Conservation (phyloP, 2,329 filamentous ascomycete species). For the Pseudopithomyces maydicus region DNA sequence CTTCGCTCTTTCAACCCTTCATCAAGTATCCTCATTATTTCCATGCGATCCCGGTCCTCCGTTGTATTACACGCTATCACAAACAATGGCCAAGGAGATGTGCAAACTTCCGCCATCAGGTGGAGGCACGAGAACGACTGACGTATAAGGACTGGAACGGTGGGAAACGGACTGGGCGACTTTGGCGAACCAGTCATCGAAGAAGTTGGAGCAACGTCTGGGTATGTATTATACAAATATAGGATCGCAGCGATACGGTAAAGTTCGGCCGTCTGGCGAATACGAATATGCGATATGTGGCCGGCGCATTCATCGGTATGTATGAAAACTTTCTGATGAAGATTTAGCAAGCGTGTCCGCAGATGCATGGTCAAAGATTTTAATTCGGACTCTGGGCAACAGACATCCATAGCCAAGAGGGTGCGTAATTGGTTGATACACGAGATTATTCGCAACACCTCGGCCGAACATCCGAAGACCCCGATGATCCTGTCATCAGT, state of each 20-base stretch:
- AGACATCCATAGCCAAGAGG: background rate
- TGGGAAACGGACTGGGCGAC: background rate
- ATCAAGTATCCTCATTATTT: constrained; percentile 49
- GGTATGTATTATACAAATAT: constrained; percentile 48
- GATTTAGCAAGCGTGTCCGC: constrained; percentile 23
- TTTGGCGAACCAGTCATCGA: background rate
- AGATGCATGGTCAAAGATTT: constrained; percentile 8
- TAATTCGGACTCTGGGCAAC: background rate
- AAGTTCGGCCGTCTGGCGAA: constrained; percentile 55
- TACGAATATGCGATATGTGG: constrained; percentile 33
- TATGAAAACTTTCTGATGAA: constrained; percentile 30
- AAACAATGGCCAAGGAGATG: constrained; percentile 57
- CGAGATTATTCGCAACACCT: constrained; percentile 53
- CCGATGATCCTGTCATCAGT: constrained; percentile 50
- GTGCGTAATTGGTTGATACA: constrained; percentile 43
- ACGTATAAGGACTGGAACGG: constrained; percentile 3
- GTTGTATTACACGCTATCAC: constrained; percentile 53
- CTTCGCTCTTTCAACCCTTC: constrained; percentile 50
- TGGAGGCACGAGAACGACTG: constrained; percentile 44
- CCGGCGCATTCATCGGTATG: constrained; percentile 30
- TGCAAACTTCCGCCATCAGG: constrained; percentile 50
- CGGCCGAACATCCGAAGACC: constrained; percentile 54
- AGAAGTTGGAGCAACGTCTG: constrained; percentile 17
- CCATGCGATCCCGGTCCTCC: constrained; percentile 49
- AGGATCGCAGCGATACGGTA: constrained; percentile 56